Evolutionary conservation across 169 alveolate genomes (phyloP).

Genomic region (Amoebophrya sp.): DNA sequence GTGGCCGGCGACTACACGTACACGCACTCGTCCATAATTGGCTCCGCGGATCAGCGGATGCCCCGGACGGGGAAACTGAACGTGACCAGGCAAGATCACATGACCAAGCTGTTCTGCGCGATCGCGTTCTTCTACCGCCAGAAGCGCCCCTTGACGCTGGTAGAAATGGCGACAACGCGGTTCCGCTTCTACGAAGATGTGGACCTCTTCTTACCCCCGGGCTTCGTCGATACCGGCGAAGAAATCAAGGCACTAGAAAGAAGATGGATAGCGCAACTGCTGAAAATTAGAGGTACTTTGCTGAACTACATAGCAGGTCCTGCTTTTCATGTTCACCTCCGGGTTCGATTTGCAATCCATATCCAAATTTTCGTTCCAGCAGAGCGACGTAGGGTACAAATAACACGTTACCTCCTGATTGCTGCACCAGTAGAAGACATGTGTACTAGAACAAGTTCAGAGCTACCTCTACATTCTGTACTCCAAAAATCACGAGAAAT

Average conservation of each 20-base stretch:
- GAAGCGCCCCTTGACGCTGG: not conserved
- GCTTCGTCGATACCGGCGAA: not conserved
- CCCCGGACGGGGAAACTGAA: not conserved
- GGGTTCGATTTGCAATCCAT: too few relatives aligned
- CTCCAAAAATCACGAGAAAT: too few relatives aligned
- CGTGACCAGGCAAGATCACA: not conserved
- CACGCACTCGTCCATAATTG: not conserved
- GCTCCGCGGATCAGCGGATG: not conserved
- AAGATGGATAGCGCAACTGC: not conserved
- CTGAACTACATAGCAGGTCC: too few relatives aligned
- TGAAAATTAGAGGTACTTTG: not conserved
- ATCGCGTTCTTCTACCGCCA: not conserved
- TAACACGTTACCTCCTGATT: too few relatives aligned
- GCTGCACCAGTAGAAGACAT: too few relatives aligned
- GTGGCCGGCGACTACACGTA: not conserved
- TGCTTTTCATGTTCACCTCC: too few relatives aligned
- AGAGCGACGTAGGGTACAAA: too few relatives aligned
- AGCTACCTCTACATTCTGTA: too few relatives aligned
- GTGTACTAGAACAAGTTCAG: too few relatives aligned
- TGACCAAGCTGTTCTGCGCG: slow-evolving; percentile 12
- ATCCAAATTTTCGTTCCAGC: too few relatives aligned
- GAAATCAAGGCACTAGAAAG: not conserved
- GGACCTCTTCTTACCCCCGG: not conserved
- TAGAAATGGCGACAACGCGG: not conserved
- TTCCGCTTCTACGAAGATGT: not conserved